Percentiles rank a stretch among this genome's conserved stretches.
Conservation (phyloP, 208 protist species). For the Leishmania guyanensis region DNA sequence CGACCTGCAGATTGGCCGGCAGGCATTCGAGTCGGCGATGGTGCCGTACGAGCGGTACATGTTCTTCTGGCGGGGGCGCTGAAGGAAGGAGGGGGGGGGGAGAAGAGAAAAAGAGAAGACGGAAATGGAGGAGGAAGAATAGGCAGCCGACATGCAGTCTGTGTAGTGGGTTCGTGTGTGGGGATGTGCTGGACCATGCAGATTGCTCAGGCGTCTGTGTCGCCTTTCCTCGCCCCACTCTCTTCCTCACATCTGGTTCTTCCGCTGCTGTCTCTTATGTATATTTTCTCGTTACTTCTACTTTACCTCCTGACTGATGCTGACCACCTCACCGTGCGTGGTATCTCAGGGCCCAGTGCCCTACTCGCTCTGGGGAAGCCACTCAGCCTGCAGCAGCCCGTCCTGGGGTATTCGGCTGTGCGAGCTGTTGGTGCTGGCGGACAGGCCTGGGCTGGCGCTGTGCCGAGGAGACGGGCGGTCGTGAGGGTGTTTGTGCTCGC, state of each 20-base stretch:
- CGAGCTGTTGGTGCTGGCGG: background rate
- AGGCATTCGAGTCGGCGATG: slow-evolving; percentile 54
- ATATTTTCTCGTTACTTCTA: background rate
- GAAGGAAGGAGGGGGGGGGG: background rate
- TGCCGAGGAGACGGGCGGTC: background rate
- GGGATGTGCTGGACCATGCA: background rate
- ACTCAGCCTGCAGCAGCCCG: background rate
- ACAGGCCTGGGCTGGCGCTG: background rate
- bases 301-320: background rate
- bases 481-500: background rate
- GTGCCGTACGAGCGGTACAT: slow-evolving; percentile 58
- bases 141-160: background rate
- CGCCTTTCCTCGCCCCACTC: background rate
- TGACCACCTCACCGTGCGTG: background rate
- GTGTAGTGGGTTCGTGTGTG: background rate
- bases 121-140: background rate
- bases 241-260: background rate
- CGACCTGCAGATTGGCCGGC: slow-evolving; percentile 75
- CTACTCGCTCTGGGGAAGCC: background rate
- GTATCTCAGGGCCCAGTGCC: background rate
- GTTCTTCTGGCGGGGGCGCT: slow-evolving; percentile 55
- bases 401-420: background rate
- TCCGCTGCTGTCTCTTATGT: background rate
- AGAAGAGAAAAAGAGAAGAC: background rate
- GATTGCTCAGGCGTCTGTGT: no score